Evolutionary conservation across 2,329 filamentous ascomycete species (phyloP), one percentile per base, ranked within the genome.

Genomic region (Diaporthe sp.): DNA sequence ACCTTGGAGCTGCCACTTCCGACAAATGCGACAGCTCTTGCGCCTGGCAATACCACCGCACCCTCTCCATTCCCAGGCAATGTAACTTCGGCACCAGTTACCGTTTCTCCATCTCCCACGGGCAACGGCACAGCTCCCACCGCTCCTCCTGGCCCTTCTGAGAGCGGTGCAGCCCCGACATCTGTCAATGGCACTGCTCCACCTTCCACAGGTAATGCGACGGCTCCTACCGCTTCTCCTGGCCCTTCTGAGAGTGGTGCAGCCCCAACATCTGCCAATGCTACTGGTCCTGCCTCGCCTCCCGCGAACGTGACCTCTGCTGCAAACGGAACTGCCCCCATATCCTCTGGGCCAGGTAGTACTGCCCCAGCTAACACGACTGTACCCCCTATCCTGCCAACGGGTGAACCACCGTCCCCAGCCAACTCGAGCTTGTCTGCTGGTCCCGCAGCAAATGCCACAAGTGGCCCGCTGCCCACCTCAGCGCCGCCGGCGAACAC

Each of bases 1-100:
- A 74, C 74, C 17, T 51, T 74, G 72, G 65, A 37, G 19, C 25
- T 76, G n/a, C 75, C 75, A 19, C 25, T 74, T 44, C 75, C 74
- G 12, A 73, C 74, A 22, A 77, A 77, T 31, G 65, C 4, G n/a
- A 69, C 65, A 25, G 9, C 25, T 28, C 49, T n/a, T 39, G 65
- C 65, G 7, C 19, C 65, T 42, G 65, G 49, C 49, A 69, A 69
- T 42, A 39, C n/a, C 46, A 69, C 65, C 9, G 65, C 7, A 19
- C 65, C 65, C 15, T 42, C 46, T 12, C 49, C 65, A 13, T 39
- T 42, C 46, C 65, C 49, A 46, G 58, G 71, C 37, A 73, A 57
- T 67, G 71, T 1, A 34, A 73, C 71, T 44, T 65, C 71, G 42
- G 25, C 59, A 39, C 42, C 71, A 65, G 25, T 25, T 44, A 28